Evolutionary conservation across 306 rosid genomes (phyloP).

Genomic region (Sesbania bispinosa): DNA sequence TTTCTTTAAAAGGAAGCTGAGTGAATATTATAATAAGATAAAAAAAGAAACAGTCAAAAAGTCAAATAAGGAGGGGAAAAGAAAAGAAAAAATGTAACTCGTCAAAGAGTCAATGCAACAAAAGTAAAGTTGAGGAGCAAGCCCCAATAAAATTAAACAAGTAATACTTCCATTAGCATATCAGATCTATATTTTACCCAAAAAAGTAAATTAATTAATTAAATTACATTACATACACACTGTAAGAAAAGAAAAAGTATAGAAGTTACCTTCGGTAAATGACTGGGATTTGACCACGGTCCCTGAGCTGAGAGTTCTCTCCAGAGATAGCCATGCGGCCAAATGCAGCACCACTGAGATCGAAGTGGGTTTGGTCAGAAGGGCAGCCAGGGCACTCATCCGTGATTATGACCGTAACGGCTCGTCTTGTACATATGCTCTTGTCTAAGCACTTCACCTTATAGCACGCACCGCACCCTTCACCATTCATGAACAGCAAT

Average conservation of each 20-base stretch:
- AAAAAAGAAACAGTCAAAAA: conserved; percentile 2
- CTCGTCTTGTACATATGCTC: conserved; percentile 68
- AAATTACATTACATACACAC: too few relatives aligned
- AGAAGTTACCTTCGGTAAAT: conserved; percentile 63
- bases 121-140: conserved; percentile 6
- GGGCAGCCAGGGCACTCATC: conserved; percentile 94
- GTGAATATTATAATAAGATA: neutral
- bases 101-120: conserved; percentile 19
- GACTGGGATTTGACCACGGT: conserved; percentile 76
- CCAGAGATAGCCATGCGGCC: conserved; percentile 84
- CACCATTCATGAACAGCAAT: conserved; percentile 68
- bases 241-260: too few relatives aligned
- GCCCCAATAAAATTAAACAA: neutral
- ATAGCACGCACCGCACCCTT: conserved; percentile 91
- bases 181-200: neutral
- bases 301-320: conserved; percentile 55
- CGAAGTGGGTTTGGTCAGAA: conserved; percentile 68
- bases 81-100: neutral
- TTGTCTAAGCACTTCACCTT: conserved; percentile 78
- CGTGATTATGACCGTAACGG: conserved; percentile 80
- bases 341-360: conserved; percentile 92
- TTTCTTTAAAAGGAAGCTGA: conserved; percentile 6
- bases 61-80: conserved; percentile 17
- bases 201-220: too few relatives aligned
- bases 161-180: neutral